Evolutionary conservation across 73 alveolate species (phyloP), one percentile per base, ranked within the genome.

Genomic region (Paramecium tetraurelia): DNA sequence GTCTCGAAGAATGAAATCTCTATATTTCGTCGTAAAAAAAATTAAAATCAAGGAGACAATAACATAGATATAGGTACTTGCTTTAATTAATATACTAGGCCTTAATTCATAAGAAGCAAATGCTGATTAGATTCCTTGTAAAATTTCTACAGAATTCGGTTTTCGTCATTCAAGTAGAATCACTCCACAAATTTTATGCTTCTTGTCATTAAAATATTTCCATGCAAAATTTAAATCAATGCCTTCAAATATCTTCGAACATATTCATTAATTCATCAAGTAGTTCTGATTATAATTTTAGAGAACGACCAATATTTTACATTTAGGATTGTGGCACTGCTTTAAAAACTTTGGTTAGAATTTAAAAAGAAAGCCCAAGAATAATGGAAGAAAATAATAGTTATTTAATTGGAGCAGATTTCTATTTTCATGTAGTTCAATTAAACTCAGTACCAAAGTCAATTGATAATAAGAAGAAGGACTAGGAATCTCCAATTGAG

Each of bases 201-300:
- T 80, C 8, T 80, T 80, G 18, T 21, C 90, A 3, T 24, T 80
- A 44, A 27, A 44, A 24, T 20, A 24, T 21, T 24, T n/a, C 16
- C 43, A 80, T 24, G 4, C 29, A 14, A 22, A 7, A 10, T 22
- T 80, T 2, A n/a, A 36, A 21, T 12, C 24, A 21, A n/a, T 80
- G 8, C 70, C 90, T n/a, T 46, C n/a, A 40, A 80, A 80, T 80
- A 46, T 80, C 48, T 40, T 80, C 48, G 43, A 80, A 80, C 90
- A 20, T 9, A 80, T 80, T 20, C 72, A 80, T 29, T 40, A 71
- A 44, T 80, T 80, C 36, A 24, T 44, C 16, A 80, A 80, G 75
- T 80, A 72, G 59, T 48, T 72, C 3, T 31, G 2, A 16, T 9
- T 36, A 11, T 72, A 29, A 20, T 31, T 29, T 35, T 36, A 72